These are phyloP conservation scores for Sanguinoderma infundibulare DNA, from an alignment of 1,284 basidiomycete genomes.

Conservation along the genomic window DNA sequence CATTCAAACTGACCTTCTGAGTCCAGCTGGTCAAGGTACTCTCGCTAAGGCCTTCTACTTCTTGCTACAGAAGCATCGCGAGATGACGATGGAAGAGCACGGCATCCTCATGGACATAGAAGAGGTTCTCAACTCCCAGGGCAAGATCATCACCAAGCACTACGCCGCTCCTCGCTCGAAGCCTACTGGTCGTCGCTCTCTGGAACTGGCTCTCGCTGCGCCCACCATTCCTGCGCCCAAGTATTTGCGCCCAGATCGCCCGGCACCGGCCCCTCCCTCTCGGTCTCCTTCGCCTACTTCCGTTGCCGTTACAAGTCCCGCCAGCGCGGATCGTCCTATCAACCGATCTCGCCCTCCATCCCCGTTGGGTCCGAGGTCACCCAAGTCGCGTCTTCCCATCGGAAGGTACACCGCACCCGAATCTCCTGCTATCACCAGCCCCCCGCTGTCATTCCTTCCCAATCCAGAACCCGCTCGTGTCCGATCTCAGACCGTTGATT, in stretches of 20 bases:
- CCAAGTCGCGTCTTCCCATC: constrained; percentile 36
- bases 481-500: constrained; percentile 15
- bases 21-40: constrained; percentile 66
- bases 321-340: constrained; percentile 24
- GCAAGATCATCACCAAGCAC: constrained; percentile 49
- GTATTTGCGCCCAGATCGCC: constrained; percentile 26
- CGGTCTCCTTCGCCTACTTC: constrained; percentile 38
- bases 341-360: constrained; percentile 50
- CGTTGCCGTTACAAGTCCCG: constrained; percentile 24
- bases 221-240: constrained; percentile 22
- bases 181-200: constrained; percentile 17
- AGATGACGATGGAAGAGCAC: constrained; percentile 71
- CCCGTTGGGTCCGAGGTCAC: constrained; percentile 51
- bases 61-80: constrained; percentile 81
- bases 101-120: constrained; percentile 50
- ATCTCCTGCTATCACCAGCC: background rate
- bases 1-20: constrained; percentile 70
- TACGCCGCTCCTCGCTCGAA: constrained; percentile 46
- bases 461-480: constrained; percentile 19
- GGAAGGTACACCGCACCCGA: constrained; percentile 8
- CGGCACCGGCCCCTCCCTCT: constrained; percentile 32
- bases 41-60: constrained; percentile 96
- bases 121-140: constrained; percentile 35
- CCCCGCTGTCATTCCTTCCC: constrained; percentile 18
- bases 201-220: constrained; percentile 12